phyloP scores from a whole-genome alignment of 768 basidiomycete genomes.

The Rhizopogon vesiculosus region DNA sequence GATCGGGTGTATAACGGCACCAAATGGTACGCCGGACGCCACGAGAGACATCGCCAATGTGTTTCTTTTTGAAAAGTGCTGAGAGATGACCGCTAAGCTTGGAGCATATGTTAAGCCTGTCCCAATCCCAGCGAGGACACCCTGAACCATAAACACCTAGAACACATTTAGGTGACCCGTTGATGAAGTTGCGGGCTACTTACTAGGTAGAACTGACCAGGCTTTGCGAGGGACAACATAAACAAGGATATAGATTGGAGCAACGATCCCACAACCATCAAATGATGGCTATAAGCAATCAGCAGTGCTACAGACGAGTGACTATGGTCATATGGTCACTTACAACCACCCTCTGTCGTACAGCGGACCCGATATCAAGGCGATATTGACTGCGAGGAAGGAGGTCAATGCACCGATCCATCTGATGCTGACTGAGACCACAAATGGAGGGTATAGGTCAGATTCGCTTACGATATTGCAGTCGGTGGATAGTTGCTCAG shows the following conservation, averaged over 20 bases:
- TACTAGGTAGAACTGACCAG: constrained; percentile 32
- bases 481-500: constrained; percentile 22
- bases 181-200: not conserved
- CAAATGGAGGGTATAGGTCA: constrained; percentile 18
- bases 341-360: constrained; percentile 45
- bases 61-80: constrained; percentile 38
- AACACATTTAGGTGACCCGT: constrained; percentile 5
- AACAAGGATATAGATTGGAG: constrained; percentile 28
- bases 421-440: constrained; percentile 18
- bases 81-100: constrained; percentile 35
- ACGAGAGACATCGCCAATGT: constrained; percentile 41
- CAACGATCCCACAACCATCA: constrained; percentile 19
- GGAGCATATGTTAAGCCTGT: constrained; percentile 44
- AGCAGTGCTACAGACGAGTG: not conserved
- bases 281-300: not conserved
- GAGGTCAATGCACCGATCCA: constrained; percentile 41
- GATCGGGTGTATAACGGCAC: constrained; percentile 54
- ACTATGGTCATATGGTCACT: not conserved
- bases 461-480: constrained; percentile 20
- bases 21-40: constrained; percentile 44
- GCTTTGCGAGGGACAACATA: constrained; percentile 31
- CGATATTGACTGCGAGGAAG: constrained; percentile 31
- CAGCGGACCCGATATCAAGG: constrained; percentile 35
- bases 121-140: constrained; percentile 35
- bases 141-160: constrained; percentile 41